Evolutionary conservation across 306 rosid genomes (phyloP).

Genomic region (Gynostemma pentaphyllum): DNA sequence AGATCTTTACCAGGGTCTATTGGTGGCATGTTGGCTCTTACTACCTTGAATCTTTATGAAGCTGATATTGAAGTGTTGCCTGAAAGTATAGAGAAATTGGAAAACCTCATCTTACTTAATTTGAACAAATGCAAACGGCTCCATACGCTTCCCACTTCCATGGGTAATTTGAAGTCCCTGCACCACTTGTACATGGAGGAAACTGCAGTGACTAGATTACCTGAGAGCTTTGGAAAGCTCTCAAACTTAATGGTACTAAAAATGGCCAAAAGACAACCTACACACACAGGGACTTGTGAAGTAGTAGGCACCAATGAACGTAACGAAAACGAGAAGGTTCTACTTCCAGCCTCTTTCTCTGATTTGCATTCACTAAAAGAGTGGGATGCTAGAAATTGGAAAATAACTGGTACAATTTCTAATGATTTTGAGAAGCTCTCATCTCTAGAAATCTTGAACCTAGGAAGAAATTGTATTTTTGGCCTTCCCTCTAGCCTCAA

Average conservation of each 20-base stretch:
- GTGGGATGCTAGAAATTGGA: slow-evolving; percentile 34
- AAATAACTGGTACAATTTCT: slow-evolving; percentile 41
- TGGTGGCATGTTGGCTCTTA: slow-evolving; percentile 31
- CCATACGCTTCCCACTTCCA: slow-evolving; percentile 40
- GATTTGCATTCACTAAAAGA: slow-evolving; percentile 28
- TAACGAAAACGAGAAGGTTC: slow-evolving; percentile 8
- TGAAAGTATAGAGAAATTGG: slow-evolving; percentile 31
- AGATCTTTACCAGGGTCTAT: slow-evolving; percentile 43
- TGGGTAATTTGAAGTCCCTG: slow-evolving; percentile 40
- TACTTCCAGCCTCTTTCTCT: slow-evolving; percentile 35
- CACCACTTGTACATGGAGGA: slow-evolving; percentile 31
- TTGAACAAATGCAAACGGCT: slow-evolving; percentile 32
- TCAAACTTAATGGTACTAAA: slow-evolving; percentile 33
- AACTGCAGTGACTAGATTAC: slow-evolving; percentile 34
- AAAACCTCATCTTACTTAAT: slow-evolving; percentile 30
- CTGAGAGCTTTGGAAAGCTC: slow-evolving; percentile 51
- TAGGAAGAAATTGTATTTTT: slow-evolving; percentile 28
- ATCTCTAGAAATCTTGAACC: slow-evolving; percentile 27
- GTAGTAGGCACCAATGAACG: neutral
- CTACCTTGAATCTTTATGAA: slow-evolving; percentile 19
- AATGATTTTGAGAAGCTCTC: slow-evolving; percentile 45
- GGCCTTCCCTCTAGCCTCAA: slow-evolving; percentile 53
- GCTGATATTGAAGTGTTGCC: slow-evolving; percentile 40
- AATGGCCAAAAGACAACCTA: slow-evolving; percentile 24
- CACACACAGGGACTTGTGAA: too few species aligned